phyloP scores from a whole-genome alignment of 345 rosid genomes.

The Lagerstroemia speciosa region DNA sequence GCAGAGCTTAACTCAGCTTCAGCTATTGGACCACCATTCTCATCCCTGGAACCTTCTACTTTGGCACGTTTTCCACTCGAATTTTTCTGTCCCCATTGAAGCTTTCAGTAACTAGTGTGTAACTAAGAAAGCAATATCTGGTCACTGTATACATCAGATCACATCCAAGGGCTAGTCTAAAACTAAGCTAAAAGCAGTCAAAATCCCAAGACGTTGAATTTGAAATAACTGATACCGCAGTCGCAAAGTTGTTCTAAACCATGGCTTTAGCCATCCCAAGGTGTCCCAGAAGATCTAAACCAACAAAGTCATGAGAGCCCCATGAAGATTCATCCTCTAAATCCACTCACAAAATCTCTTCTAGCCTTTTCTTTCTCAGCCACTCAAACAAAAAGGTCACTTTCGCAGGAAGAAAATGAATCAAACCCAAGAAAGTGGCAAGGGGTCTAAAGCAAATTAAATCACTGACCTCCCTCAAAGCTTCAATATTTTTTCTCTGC shows the following conservation, averaged over 20 bases:
- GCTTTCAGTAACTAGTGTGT: neutral
- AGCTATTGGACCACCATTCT: slow-evolving; percentile 40
- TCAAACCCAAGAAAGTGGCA: neutral
- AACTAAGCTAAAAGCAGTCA: neutral
- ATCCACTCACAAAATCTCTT: neutral
- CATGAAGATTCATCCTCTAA: neutral
- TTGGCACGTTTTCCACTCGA: slow-evolving; percentile 52
- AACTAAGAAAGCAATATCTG: neutral
- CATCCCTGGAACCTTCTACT: slow-evolving; percentile 34
- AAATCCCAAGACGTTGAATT: neutral
- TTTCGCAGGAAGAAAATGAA: neutral
- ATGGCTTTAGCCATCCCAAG: no score
- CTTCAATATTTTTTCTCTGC: neutral
- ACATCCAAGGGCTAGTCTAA: neutral
- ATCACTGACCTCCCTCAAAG: neutral
- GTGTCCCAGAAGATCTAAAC: neutral
- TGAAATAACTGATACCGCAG: no score
- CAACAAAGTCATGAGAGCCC: neutral
- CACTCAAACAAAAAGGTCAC: neutral
- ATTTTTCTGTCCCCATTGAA: slow-evolving; percentile 31
- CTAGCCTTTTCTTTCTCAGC: neutral
- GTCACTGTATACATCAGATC: no score
- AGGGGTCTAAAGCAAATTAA: neutral
- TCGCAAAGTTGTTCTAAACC: no score
- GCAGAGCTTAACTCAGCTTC: slow-evolving; percentile 65